A percentile compares a stretch with the other conserved stretches of the same genome.
Evolutionary conservation across 75 land plant genomes (phyloP).

Genomic region (Azolla pinnata): DNA sequence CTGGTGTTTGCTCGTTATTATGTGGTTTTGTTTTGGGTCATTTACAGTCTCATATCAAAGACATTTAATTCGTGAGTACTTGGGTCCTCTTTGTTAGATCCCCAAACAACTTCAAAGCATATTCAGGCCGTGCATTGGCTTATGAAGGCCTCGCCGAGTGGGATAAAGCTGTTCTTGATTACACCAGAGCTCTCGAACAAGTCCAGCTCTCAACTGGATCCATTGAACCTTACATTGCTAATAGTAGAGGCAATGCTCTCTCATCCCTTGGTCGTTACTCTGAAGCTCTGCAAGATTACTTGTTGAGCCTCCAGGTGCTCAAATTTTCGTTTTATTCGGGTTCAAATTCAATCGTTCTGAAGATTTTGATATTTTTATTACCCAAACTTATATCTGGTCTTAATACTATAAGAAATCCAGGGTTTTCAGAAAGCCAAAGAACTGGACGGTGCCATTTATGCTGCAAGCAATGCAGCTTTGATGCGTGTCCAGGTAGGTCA

Average conservation of each 20-base stretch:
- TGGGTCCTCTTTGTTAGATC: background rate
- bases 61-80: no score
- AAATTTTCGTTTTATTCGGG: no score
- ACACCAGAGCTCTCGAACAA: slow-evolving; percentile 7
- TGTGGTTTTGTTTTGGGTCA: no score
- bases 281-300: slow-evolving; percentile 10
- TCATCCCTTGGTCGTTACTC: slow-evolving; percentile 3
- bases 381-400: no score
- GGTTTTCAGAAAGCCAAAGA: slow-evolving; percentile 12
- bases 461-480: slow-evolving; percentile 8
- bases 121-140: slow-evolving; percentile 8
- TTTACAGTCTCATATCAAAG: no score
- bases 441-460: slow-evolving; percentile 12
- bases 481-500: slow-evolving; percentile 14
- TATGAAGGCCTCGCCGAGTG: slow-evolving; percentile 7
- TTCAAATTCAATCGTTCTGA: no score
- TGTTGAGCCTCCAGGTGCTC: slow-evolving; percentile 5
- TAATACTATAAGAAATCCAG: no score
- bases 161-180: slow-evolving; percentile 2
- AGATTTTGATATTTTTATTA: no score
- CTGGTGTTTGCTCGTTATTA: no score
- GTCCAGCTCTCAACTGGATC: slow-evolving; percentile 1
- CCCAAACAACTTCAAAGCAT: slow-evolving; percentile 3
- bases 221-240: slow-evolving; percentile 6
- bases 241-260: slow-evolving; percentile 13